Evolutionary conservation across 2,329 filamentous ascomycete species (phyloP).

Genomic region (Fusarium illudens): DNA sequence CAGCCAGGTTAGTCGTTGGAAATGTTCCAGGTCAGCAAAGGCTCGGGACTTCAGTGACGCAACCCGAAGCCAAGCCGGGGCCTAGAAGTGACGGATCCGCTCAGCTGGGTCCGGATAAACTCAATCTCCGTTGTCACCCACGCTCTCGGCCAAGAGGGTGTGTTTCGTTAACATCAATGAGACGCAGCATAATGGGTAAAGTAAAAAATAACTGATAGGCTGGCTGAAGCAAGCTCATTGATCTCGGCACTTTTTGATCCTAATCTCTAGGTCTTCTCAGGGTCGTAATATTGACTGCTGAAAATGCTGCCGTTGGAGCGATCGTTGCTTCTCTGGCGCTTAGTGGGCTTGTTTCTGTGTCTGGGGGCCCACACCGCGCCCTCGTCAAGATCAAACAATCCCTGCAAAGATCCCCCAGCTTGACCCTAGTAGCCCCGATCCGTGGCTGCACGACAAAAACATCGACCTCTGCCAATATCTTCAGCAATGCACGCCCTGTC

Average conservation of each 20-base stretch:
- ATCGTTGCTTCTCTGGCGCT: background rate
- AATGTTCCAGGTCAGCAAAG: conserved; percentile 3
- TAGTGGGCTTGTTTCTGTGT: background rate
- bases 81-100: conserved; percentile 6
- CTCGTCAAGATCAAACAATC: conserved; percentile 2
- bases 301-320: background rate
- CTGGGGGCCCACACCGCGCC: background rate
- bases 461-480: conserved; percentile 1
- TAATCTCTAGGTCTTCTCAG: too few species aligned
- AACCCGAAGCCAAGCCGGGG: conserved; percentile 24
- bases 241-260: background rate
- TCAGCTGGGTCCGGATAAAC: conserved; percentile 34
- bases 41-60: conserved; percentile 35
- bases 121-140: conserved; percentile 17
- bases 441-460: conserved; percentile 23
- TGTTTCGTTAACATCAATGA: background rate
- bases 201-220: background rate
- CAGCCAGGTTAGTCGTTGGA: conserved; percentile 9
- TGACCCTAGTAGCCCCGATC: conserved; percentile 33
- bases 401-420: conserved; percentile 35
- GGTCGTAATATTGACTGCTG: background rate
- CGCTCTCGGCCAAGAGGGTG: background rate
- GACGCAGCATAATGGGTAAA: background rate
- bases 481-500: background rate
- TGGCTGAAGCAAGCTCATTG: background rate